Base-by-base conservation (phyloP, 2,329 filamentous ascomycete species). In the Paecilomyces sp. region DNA sequence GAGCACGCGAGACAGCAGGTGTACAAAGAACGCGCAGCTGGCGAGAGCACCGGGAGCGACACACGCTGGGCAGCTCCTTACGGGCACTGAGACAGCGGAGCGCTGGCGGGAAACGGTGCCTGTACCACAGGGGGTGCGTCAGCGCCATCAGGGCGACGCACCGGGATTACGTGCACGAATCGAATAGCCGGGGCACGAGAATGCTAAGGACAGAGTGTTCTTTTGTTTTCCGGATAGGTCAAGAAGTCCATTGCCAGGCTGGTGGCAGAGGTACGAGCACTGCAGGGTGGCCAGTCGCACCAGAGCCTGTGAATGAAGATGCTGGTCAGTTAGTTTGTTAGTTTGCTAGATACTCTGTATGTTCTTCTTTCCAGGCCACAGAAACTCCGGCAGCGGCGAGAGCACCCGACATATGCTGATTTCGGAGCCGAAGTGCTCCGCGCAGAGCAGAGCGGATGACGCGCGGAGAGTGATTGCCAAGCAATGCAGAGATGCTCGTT, bases 71-170 rank as follows among this genome's bases (percentile, higher is more conserved):
- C 11, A 41, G 24, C 47, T 47, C 31, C 55, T 57, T 61, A 55
- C 60, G 61, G 59, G 60, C 59, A 58, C 63, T 53, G 51, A 53
- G 51, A 60, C 62, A 58, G 56, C 64, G 60, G 60, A 64, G 58
- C 57, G 56, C 50, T 15, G 56, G 36, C n/a, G 24, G 28, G 24
- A 31, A 6, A 70, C 71, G 70, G 68, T 66, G 70, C 70, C 71
- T 73, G 68, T 71, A 71, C 66, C 68, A 67, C 71, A 74, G 69
- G 70, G 70, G 70, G 65, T 73, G 71, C 69, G 71, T 74, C 70
- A 74, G 71, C 68, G 66, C 65, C 67, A 69, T 70, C 62, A 63
- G 61, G 63, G 63, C 62, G 60, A 63, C 66, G 67, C 65, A 61
- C 65, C 64, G 65, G 65, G 62, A 62, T 58, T 57, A 62, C 55